A percentile compares a stretch with the other conserved stretches of the same genome.
These are phyloP conservation scores for Sporothrix luriei DNA, from an alignment of 2,329 filamentous ascomycete species.

Conservation along the genomic window DNA sequence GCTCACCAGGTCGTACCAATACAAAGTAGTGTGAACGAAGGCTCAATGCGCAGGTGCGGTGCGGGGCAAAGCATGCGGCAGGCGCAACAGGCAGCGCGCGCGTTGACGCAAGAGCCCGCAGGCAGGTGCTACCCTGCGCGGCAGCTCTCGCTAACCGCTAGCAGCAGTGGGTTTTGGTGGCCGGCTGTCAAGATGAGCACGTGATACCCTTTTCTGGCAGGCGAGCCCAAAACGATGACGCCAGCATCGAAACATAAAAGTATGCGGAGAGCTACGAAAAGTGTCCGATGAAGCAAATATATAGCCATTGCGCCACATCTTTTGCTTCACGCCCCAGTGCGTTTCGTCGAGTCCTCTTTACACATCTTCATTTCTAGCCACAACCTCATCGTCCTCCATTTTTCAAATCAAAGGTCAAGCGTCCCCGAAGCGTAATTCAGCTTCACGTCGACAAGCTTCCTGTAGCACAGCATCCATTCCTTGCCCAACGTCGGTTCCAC, in stretches of 20 bases:
- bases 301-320: not conserved
- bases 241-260: constrained; percentile 12
- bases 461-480: not conserved
- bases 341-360: not conserved
- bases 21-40: constrained; percentile 5
- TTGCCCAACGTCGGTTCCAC: not conserved
- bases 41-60: constrained; percentile 9
- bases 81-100: constrained; percentile 25
- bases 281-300: constrained; percentile 10
- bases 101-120: constrained; percentile 26
- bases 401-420: not conserved
- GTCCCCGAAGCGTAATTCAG: not conserved
- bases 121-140: constrained; percentile 14
- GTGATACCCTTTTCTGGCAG: not conserved
- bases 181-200: not conserved
- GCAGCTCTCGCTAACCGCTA: not conserved
- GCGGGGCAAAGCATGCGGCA: constrained; percentile 4
- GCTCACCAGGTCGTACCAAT: not conserved
- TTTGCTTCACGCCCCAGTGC: too few relatives aligned
- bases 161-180: not conserved
- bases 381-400: not conserved
- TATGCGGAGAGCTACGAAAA: constrained; percentile 1
- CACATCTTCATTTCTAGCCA: not conserved
- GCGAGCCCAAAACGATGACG: constrained; percentile 5
- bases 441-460: not conserved